phyloP scores from a whole-genome alignment of 2,329 filamentous ascomycete species.

The Alternaria sp. region DNA sequence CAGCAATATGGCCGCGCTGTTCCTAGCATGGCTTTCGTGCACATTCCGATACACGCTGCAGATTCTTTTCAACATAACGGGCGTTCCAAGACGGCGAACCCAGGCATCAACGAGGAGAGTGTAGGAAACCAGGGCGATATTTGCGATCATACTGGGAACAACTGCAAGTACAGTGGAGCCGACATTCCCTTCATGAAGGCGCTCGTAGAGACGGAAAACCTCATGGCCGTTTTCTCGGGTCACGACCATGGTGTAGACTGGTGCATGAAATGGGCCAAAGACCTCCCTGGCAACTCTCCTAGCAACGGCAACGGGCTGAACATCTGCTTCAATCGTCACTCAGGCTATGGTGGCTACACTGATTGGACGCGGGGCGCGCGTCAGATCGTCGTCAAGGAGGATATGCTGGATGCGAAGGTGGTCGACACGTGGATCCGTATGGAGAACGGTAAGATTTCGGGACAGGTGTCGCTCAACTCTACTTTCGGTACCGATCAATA shows the following conservation, averaged over 20 bases:
- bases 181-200: constrained; percentile 70
- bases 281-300: constrained; percentile 37
- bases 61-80: constrained; percentile 53
- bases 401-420: constrained; percentile 48
- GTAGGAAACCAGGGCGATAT: constrained; percentile 31
- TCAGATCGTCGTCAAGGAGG: constrained; percentile 59
- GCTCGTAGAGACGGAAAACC: constrained; percentile 60
- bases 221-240: constrained; percentile 61
- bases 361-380: constrained; percentile 66
- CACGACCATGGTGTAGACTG: constrained; percentile 64
- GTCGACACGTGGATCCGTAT: constrained; percentile 68
- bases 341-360: constrained; percentile 74
- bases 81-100: constrained; percentile 50
- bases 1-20: constrained; percentile 44
- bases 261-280: constrained; percentile 51
- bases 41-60: constrained; percentile 53
- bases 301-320: constrained; percentile 53
- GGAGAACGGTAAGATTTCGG: constrained; percentile 61
- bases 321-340: constrained; percentile 68
- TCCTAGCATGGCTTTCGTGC: constrained; percentile 62
- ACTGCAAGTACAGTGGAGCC: constrained; percentile 51
- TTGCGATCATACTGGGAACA: constrained; percentile 17
- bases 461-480: constrained; percentile 61
- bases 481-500: constrained; percentile 67
- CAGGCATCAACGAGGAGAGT: constrained; percentile 47